Percentiles rank a stretch among this genome's conserved stretches.
Evolutionary conservation across 139 green algal species (phyloP).

Genomic region (Gonium pectorale): DNA sequence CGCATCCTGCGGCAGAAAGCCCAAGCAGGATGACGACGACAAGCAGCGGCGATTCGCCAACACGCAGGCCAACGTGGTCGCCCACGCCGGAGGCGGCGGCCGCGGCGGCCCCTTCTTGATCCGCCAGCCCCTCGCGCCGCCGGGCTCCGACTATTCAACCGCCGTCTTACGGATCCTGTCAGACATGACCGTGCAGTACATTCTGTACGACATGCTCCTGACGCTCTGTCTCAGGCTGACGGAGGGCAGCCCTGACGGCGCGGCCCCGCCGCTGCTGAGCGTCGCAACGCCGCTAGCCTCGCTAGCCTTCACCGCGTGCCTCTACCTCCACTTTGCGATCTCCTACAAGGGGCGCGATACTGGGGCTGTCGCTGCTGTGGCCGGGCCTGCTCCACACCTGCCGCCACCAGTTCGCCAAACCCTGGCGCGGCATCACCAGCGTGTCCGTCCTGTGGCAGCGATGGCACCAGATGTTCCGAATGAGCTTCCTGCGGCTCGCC

Average conservation of each 20-base stretch:
- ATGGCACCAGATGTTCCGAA: constrained; percentile 40
- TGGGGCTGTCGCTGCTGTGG: not conserved
- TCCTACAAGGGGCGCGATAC: not conserved
- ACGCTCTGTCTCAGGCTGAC: not conserved
- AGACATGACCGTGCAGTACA: not conserved
- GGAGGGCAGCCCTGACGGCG: not conserved
- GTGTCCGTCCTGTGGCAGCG: constrained; percentile 27
- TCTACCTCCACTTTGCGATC: constrained; percentile 34
- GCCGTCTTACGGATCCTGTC: not conserved
- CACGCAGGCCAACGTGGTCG: not conserved
- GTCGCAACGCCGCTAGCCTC: not conserved
- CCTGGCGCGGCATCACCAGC: not conserved
- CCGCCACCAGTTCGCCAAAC: constrained; percentile 20
- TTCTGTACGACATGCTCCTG: not conserved
- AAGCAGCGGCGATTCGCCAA: too few relatives aligned
- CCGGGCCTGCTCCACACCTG: constrained; percentile 4
- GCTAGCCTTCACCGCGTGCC: not conserved
- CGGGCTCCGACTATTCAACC: not conserved
- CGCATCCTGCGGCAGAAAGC: too few relatives aligned
- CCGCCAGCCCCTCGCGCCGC: not conserved
- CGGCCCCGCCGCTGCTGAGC: not conserved
- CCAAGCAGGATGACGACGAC: too few relatives aligned
- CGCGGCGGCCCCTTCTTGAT: not conserved
- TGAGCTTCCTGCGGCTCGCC: constrained; percentile 20
- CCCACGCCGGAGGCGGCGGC: not conserved